phyloP scores from a whole-genome alignment of 2,329 filamentous ascomycete genomes.

The Stemphylium lycopersici region DNA sequence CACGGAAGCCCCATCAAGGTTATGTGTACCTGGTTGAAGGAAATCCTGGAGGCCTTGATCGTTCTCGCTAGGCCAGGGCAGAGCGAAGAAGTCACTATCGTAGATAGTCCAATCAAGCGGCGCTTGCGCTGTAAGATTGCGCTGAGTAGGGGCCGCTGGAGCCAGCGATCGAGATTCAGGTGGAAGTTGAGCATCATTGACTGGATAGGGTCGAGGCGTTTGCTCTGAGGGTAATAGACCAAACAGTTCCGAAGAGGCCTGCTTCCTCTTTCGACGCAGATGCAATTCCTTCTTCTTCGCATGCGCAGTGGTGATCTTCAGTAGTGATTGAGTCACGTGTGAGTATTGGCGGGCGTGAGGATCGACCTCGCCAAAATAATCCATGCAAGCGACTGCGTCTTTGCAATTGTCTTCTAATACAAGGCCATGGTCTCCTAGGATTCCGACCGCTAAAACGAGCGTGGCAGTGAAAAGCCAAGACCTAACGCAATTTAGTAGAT shows the following conservation, averaged over 20 bases:
- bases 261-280: constrained; percentile 31
- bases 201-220: background rate
- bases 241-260: constrained; percentile 40
- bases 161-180: constrained; percentile 2
- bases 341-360: constrained; percentile 42
- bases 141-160: constrained; percentile 10
- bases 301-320: constrained; percentile 33
- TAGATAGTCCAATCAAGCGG: constrained; percentile 40
- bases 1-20: constrained; percentile 35
- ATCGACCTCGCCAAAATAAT: constrained; percentile 36
- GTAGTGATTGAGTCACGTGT: constrained; percentile 32
- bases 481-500: constrained; percentile 14
- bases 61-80: constrained; percentile 40
- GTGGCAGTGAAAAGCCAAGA: constrained; percentile 42
- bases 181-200: background rate
- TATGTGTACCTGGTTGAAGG: constrained; percentile 39
- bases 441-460: constrained; percentile 36
- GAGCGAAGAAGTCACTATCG: constrained; percentile 40
- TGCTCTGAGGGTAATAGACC: constrained; percentile 28
- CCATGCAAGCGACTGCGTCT: constrained; percentile 31
- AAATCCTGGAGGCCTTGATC: constrained; percentile 41
- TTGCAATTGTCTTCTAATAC: constrained; percentile 29
- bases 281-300: constrained; percentile 32
- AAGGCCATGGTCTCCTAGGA: constrained; percentile 32
- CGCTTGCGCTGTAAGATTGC: constrained; percentile 10